phyloP scores from a whole-genome alignment of 2,329 filamentous ascomycete genomes.

The Fusarium illudens region DNA sequence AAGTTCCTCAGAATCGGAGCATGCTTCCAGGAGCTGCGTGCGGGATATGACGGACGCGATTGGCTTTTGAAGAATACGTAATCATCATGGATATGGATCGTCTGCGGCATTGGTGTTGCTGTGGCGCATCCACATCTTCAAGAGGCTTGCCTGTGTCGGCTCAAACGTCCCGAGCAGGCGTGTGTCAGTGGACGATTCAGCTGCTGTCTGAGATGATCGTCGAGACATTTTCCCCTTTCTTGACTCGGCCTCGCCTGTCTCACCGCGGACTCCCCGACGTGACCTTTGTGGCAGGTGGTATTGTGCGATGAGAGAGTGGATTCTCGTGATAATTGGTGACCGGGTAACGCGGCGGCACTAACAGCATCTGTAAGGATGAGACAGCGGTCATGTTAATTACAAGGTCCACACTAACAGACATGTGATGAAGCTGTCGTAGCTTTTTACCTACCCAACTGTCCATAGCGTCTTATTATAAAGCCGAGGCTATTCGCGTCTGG shows the following conservation, averaged over 20 bases:
- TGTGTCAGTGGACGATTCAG: slow-evolving; percentile 1
- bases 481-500: neutral
- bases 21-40: neutral
- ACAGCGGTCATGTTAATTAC: neutral
- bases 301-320: slow-evolving; percentile 13
- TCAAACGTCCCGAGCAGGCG: slow-evolving; percentile 23
- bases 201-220: neutral
- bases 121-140: slow-evolving; percentile 9
- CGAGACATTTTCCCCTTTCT: neutral
- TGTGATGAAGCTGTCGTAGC: neutral
- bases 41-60: slow-evolving; percentile 14
- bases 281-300: slow-evolving; percentile 22
- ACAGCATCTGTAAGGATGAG: neutral
- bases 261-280: slow-evolving; percentile 8
- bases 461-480: neutral
- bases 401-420: neutral
- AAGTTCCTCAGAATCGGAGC: neutral
- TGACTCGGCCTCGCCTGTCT: neutral
- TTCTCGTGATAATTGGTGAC: neutral
- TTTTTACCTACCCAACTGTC: neutral
- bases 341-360: slow-evolving; percentile 1
- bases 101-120: neutral
- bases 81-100: slow-evolving; percentile 15
- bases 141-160: slow-evolving; percentile 13
- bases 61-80: slow-evolving; percentile 5